Conservation (phyloP, 1,284 basidiomycete species). For the Phlebopus sp. region DNA sequence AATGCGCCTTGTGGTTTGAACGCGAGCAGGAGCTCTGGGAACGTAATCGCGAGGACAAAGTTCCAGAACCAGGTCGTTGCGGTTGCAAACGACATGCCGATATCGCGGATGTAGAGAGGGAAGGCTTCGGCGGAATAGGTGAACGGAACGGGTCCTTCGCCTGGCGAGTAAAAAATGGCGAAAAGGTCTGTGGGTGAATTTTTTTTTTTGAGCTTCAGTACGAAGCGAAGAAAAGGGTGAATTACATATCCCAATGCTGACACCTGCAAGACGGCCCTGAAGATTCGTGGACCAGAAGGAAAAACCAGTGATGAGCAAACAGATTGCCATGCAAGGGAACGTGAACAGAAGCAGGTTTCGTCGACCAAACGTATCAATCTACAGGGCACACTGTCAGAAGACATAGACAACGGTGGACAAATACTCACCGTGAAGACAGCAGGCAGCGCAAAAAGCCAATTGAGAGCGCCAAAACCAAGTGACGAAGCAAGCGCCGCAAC, state of each 20-base stretch:
- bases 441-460: conserved; percentile 35
- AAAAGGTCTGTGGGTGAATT: conserved; percentile 43
- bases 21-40: conserved; percentile 57
- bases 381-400: background rate
- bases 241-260: conserved; percentile 10
- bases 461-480: conserved; percentile 60
- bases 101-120: no score
- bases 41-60: conserved; percentile 64
- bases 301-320: conserved; percentile 57
- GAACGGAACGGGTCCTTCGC: no score
- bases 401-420: no score
- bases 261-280: conserved; percentile 14
- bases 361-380: conserved; percentile 62
- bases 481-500: conserved; percentile 57
- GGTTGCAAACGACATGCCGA: no score
- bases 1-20: no score
- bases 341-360: conserved; percentile 59
- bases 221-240: no score
- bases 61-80: conserved; percentile 67
- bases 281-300: conserved; percentile 16
- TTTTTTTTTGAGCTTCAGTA: no score
- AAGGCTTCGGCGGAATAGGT: no score
- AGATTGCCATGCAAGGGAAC: conserved; percentile 59
- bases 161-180: conserved; percentile 57
- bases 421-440: no score